These are phyloP conservation scores for Halteria grandinella DNA, from an alignment of 73 alveolate species.

Conservation along the genomic window DNA sequence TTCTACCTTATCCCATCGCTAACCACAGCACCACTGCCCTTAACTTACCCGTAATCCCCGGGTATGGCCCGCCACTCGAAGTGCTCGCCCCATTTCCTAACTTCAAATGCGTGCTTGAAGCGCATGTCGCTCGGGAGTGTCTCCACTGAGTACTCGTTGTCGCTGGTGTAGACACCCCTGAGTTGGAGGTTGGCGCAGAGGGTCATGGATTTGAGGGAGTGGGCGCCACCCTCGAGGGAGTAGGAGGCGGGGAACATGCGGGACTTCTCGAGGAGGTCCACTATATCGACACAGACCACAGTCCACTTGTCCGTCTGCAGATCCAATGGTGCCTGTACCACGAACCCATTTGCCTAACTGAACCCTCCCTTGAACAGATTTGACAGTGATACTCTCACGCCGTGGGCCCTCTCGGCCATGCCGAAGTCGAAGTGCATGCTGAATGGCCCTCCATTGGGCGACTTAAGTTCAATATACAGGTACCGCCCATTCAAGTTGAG, in stretches of 20 bases:
- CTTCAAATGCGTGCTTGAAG: conserved; percentile 58
- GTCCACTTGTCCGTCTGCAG: conserved; percentile 79
- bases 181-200: conserved; percentile 76
- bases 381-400: conserved; percentile 70
- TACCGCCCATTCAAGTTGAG: conserved; percentile 84
- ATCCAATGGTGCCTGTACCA: conserved; percentile 79
- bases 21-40: background rate
- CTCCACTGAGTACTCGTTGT: conserved; percentile 62
- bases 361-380: conserved; percentile 69
- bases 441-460: conserved; percentile 77
- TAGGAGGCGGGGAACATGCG: conserved; percentile 55
- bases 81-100: conserved; percentile 58
- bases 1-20: background rate
- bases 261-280: conserved; percentile 49
- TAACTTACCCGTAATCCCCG: conserved; percentile 22
- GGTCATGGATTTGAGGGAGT: conserved; percentile 71
- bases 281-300: conserved; percentile 73
- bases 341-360: conserved; percentile 78
- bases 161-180: conserved; percentile 90
- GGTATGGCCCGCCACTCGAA: conserved; percentile 68
- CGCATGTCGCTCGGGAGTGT: conserved; percentile 81
- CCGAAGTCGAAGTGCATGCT: conserved; percentile 81
- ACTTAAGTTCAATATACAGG: conserved; percentile 66
- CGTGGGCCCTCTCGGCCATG: conserved; percentile 59
- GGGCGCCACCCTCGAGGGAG: conserved; percentile 55